Evolutionary conservation across 2,329 filamentous ascomycete species (phyloP).

Genomic region (Penicillium brevicompactum): DNA sequence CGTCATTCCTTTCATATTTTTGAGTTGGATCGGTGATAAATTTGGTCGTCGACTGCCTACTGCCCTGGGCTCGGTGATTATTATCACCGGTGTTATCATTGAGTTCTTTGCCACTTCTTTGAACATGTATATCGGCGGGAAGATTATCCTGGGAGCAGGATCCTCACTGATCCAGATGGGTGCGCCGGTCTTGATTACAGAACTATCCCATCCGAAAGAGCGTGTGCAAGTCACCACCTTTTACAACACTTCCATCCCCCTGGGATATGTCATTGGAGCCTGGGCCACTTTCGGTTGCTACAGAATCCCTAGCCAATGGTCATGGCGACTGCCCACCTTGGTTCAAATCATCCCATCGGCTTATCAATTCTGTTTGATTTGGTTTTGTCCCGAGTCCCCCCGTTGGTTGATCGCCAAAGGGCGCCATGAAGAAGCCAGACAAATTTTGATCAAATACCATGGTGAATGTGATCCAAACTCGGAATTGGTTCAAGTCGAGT

Average conservation of each 20-base stretch:
- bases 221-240: slow-evolving; percentile 43
- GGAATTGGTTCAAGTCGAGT: slow-evolving; percentile 52
- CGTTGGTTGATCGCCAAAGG: slow-evolving; percentile 60
- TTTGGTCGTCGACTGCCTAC: slow-evolving; percentile 25
- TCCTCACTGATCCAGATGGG: slow-evolving; percentile 41
- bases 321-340: slow-evolving; percentile 57
- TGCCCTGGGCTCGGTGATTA: slow-evolving; percentile 40
- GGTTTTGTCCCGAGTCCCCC: slow-evolving; percentile 62
- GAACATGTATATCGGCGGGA: slow-evolving; percentile 27
- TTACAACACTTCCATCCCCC: slow-evolving; percentile 46
- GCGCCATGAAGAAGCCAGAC: slow-evolving; percentile 52
- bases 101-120: slow-evolving; percentile 30
- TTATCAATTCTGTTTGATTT: slow-evolving; percentile 44
- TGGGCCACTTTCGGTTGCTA: slow-evolving; percentile 42
- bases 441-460: slow-evolving; percentile 56
- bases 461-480: slow-evolving; percentile 50
- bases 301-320: slow-evolving; percentile 42
- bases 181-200: slow-evolving; percentile 48
- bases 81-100: slow-evolving; percentile 28
- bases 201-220: slow-evolving; percentile 45
- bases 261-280: slow-evolving; percentile 43
- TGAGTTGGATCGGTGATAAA: slow-evolving; percentile 24
- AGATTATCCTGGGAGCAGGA: slow-evolving; percentile 28
- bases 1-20: slow-evolving; percentile 25
- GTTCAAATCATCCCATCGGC: slow-evolving; percentile 53